Base-by-base conservation (phyloP, 495 filamentous ascomycete species). In the Tuber indicum region DNA sequence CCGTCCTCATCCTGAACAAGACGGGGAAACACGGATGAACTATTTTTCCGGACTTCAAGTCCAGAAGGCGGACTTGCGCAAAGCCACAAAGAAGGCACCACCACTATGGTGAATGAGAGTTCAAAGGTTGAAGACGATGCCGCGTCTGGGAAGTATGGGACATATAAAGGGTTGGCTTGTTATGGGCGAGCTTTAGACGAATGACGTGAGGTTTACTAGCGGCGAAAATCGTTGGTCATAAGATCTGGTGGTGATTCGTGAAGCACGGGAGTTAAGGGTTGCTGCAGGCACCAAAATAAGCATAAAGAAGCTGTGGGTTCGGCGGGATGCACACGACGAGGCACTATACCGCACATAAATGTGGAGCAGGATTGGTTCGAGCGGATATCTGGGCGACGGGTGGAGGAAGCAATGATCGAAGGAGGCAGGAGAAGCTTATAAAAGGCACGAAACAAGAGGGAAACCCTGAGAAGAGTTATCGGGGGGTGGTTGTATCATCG, bases 251-350 rank as follows among this genome's bases (percentile, higher is more conserved):
- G 71, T 80, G 74, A 72, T 70, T 80, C 78, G 72, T 74, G 78
- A 80, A 49, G 73, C 73, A 58, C 77, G 79, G 74, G 66, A 80
- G 77, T 66, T 77, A 80, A 76, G 78, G 78, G 74, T 74, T 72
- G 78, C 78, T 80, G 78, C 78, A 80, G 78, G 78, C 78, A 80
- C 78, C 77, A 19, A 74, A 80, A 80, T 80, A 80, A 80, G 78
- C 78, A 80, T 80, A 80, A 76, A 75, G 26, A 66, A 66, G 58
- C 58, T 66, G 58, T 66, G 58, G 58, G 58, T 66, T 66, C 26
- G 58, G 58, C 58, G 16, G 26, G 58, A 66, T 66, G 58, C 58
- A 36, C 58, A 66, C 58, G 58, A 66, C 58, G 58, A 66, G 58
- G 58, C 32, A 32, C 58, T 14, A 26, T 66, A 66, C 58, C 58